These are phyloP conservation scores for Talaromyces ruber DNA, from an alignment of 495 filamentous ascomycete genomes.

Conservation along the genomic window DNA sequence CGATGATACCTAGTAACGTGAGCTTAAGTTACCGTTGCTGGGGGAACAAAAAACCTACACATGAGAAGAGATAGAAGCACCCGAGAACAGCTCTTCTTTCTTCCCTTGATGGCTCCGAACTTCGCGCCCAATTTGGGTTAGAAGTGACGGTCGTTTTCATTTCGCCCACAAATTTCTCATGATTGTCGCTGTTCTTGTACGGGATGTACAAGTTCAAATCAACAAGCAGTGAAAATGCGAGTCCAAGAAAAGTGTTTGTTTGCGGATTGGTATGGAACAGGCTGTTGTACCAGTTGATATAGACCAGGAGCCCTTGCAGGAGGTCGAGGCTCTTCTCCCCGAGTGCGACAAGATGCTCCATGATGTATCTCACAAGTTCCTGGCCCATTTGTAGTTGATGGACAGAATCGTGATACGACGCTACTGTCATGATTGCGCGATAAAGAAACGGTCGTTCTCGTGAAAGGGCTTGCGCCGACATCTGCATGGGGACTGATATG, in stretches of 20 bases:
- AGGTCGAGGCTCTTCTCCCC: constrained; percentile 8
- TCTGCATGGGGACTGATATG: constrained; percentile 4
- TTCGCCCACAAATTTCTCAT: constrained; percentile 3
- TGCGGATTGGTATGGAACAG: not conserved
- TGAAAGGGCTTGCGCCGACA: constrained; percentile 1
- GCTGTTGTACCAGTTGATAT: constrained; percentile 10
- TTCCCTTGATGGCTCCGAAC: constrained; percentile 5
- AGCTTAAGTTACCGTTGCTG: not conserved
- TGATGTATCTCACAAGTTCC: constrained; percentile 1
- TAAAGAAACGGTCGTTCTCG: constrained; percentile 3
- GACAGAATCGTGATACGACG: constrained; percentile 3
- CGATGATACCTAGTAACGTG: constrained; percentile 5
- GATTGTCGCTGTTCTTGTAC: constrained; percentile 3
- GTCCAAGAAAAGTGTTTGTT: constrained; percentile 1
- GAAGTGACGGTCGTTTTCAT: constrained; percentile 5
- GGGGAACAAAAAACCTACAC: not conserved
- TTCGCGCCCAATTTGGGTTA: constrained; percentile 3
- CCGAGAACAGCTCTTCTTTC: constrained; percentile 5
- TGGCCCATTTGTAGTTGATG: constrained; percentile 5
- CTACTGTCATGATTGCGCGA: constrained; percentile 4
- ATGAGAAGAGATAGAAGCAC: constrained; percentile 6
- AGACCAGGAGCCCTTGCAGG: constrained; percentile 8
- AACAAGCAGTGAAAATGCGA: constrained; percentile 4
- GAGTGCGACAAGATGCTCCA: constrained; percentile 2
- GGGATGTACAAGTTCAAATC: constrained; percentile 6